These are phyloP conservation scores for Friedmanniomyces simplex DNA, from an alignment of 495 filamentous ascomycete species.

Conservation along the genomic window DNA sequence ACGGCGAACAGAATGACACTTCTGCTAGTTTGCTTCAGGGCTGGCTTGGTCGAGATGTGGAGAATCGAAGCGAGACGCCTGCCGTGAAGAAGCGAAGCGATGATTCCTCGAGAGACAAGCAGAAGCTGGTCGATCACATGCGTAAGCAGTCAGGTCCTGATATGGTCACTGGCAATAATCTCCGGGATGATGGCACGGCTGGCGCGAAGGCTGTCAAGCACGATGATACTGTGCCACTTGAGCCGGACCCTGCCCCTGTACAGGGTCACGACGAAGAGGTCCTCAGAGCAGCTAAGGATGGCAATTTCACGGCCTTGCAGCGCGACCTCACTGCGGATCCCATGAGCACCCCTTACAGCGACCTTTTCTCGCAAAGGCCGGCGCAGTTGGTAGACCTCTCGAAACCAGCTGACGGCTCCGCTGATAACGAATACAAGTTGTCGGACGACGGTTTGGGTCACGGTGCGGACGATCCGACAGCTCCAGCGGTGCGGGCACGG, in stretches of 20 bases:
- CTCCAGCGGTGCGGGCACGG: neutral
- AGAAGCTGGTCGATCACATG: constrained; percentile 13
- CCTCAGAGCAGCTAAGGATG: neutral
- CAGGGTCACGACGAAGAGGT: neutral
- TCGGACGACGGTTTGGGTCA: neutral
- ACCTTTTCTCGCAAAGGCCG: constrained; percentile 19
- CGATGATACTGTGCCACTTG: neutral
- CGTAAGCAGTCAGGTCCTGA: neutral
- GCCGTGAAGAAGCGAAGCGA: constrained; percentile 7
- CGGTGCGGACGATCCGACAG: neutral
- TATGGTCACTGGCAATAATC: no score
- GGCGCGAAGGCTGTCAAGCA: neutral
- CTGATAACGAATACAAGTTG: neutral
- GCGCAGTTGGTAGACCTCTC: neutral
- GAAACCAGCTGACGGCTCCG: neutral
- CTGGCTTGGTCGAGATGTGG: constrained; percentile 25
- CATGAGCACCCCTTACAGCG: constrained; percentile 12
- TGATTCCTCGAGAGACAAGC: constrained; percentile 27
- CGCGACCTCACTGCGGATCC: neutral
- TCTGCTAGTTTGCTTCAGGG: constrained; percentile 26
- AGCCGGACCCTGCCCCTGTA: neutral
- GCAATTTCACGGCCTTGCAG: neutral
- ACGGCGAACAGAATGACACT: neutral
- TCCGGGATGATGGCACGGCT: neutral
- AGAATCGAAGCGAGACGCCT: neutral